These are phyloP conservation scores for Pterocarpus santalinus DNA, from an alignment of 306 rosid genomes.

Conservation along the genomic window DNA sequence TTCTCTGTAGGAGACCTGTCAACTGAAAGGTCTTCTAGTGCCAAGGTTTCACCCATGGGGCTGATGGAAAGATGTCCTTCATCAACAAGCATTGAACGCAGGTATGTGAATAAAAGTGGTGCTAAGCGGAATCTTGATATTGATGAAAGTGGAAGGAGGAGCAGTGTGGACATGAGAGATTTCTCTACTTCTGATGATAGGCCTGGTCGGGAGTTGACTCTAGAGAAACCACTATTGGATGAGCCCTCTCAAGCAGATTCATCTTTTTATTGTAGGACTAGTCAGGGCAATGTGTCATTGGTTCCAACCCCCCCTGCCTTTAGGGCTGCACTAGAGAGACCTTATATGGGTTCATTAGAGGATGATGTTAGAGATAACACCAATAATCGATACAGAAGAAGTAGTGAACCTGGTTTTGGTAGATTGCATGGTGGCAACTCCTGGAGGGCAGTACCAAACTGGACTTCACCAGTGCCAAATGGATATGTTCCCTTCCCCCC, in stretches of 20 bases:
- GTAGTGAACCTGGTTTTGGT: constrained; percentile 76
- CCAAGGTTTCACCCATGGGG: constrained; percentile 87
- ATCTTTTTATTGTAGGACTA: constrained; percentile 67
- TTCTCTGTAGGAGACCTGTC: constrained; percentile 64
- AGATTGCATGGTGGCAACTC: constrained; percentile 85
- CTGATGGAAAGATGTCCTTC: constrained; percentile 81
- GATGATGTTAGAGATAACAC: constrained; percentile 88
- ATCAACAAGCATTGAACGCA: constrained; percentile 78
- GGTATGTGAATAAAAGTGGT: constrained; percentile 63
- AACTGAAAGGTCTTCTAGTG: constrained; percentile 79
- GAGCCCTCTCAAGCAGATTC: constrained; percentile 77
- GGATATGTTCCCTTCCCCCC: constrained; percentile 95
- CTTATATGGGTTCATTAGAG: constrained; percentile 79
- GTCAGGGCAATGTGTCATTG: constrained; percentile 65
- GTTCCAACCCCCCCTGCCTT: constrained; percentile 73
- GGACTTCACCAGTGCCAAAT: constrained; percentile 86
- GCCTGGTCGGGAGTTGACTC: constrained; percentile 62
- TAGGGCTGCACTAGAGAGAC: constrained; percentile 82
- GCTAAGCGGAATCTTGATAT: constrained; percentile 74
- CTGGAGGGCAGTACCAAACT: constrained; percentile 95
- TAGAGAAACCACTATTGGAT: constrained; percentile 69
- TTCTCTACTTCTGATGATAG: constrained; percentile 73
- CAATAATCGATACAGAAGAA: constrained; percentile 79
- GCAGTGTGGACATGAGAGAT: constrained; percentile 72
- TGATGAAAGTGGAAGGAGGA: constrained; percentile 85